Conservation (phyloP, 208 protist species). For the Leishmania tarentolae region DNA sequence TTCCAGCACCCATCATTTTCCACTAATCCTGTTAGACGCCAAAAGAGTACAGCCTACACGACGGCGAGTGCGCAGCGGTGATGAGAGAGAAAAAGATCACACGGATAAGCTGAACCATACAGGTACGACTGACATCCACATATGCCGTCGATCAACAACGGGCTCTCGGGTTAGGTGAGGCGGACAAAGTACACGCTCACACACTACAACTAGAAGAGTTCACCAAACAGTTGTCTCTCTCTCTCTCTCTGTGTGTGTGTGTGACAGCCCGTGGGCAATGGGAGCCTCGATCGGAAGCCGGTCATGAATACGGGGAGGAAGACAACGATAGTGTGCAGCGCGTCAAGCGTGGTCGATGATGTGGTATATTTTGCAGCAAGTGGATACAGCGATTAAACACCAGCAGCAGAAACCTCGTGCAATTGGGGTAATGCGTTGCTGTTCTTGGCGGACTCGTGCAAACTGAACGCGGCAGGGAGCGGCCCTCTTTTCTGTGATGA, state of each 20-base stretch:
- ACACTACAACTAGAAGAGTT: neutral
- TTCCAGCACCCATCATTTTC: constrained; percentile 1
- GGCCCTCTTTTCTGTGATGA: too few species aligned
- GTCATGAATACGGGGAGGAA: neutral
- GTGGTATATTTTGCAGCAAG: neutral
- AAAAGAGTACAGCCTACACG: constrained; percentile 13
- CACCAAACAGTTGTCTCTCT: neutral
- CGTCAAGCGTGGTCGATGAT: neutral
- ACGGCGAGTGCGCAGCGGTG: neutral
- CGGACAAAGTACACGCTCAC: neutral
- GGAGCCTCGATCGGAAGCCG: neutral
- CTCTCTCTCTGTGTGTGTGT: too few species aligned
- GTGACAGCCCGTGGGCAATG: neutral
- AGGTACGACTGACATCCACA: neutral
- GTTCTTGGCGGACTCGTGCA: neutral
- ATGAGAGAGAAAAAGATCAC: neutral
- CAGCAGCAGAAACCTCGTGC: too few species aligned
- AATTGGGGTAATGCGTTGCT: neutral
- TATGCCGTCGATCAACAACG: neutral
- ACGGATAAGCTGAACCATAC: neutral
- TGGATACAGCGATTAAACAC: too few species aligned
- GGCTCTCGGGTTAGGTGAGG: neutral
- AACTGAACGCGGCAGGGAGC: neutral
- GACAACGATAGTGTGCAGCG: neutral
- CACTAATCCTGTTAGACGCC: constrained; percentile 3